phyloP scores from a whole-genome alignment of 108 stramenopile genomes.

The Nitzschia sp. region DNA sequence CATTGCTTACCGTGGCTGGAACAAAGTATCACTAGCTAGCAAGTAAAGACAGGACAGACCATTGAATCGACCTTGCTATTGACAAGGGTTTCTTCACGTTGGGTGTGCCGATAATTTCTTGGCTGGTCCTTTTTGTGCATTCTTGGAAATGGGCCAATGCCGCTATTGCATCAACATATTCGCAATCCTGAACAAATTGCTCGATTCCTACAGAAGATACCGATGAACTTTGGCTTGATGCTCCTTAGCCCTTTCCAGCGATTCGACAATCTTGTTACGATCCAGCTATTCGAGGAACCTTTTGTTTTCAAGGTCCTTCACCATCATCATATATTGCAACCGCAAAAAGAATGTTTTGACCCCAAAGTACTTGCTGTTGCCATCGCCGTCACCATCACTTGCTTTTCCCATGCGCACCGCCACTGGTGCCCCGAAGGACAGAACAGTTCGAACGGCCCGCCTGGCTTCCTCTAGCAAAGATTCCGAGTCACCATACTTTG shows the following conservation, averaged over 20 bases:
- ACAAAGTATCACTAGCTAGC: too few relatives aligned
- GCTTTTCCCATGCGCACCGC: conserved; percentile 60
- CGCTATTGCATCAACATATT: too few relatives aligned
- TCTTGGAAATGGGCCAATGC: too few relatives aligned
- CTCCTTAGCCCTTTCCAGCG: conserved; percentile 46
- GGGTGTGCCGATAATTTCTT: too few relatives aligned
- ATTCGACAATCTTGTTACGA: conserved; percentile 61
- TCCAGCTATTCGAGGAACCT: conserved; percentile 79
- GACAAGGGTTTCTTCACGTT: too few relatives aligned
- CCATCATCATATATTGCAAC: conserved; percentile 72
- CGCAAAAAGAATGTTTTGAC: conserved; percentile 81
- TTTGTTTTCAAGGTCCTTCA: conserved; percentile 20
- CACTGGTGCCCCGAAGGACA: conserved; percentile 68
- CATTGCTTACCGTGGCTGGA: too few relatives aligned
- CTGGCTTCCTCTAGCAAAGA: background rate
- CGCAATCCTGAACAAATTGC: too few relatives aligned
- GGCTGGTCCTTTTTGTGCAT: too few relatives aligned
- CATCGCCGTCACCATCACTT: conserved; percentile 28
- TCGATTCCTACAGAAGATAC: conserved; percentile 61
- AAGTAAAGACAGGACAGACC: too few relatives aligned
- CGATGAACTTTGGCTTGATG: conserved; percentile 68
- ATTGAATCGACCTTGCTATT: too few relatives aligned
- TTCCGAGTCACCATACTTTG: too few relatives aligned
- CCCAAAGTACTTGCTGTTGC: conserved; percentile 63
- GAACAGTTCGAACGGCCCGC: conserved; percentile 45